A percentile compares a stretch with the other conserved stretches of the same genome.
Evolutionary conservation across 139 green algal species (phyloP).

Genomic region (Volvox africanus): DNA sequence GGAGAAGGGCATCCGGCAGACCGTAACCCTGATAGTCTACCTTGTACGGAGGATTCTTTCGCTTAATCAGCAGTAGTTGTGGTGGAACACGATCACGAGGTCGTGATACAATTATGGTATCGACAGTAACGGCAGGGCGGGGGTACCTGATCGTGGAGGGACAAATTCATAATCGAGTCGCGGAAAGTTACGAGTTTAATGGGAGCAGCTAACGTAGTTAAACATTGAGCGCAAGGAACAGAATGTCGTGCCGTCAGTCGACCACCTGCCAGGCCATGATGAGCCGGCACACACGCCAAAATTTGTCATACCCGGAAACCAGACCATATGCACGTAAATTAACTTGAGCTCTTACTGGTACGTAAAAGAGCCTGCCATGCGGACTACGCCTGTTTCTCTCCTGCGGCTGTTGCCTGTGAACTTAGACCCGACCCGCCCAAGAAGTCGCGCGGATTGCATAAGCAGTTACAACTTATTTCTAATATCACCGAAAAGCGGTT

Average conservation of each 20-base stretch:
- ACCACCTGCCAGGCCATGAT: too few species aligned
- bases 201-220: too few species aligned
- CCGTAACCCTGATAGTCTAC: constrained; percentile 32
- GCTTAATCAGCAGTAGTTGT: constrained; percentile 79
- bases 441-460: neutral
- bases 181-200: too few species aligned
- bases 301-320: too few species aligned
- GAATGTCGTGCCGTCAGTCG: too few species aligned
- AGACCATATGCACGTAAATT: too few species aligned
- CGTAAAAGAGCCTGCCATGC: constrained; percentile 44
- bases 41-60: constrained; percentile 79
- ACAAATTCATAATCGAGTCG: too few species aligned
- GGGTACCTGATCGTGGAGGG: constrained; percentile 61
- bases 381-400: neutral
- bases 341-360: constrained; percentile 46
- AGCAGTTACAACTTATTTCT: neutral
- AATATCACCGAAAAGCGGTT: too few species aligned
- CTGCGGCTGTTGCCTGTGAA: neutral
- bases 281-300: too few species aligned
- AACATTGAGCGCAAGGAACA: too few species aligned
- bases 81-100: constrained; percentile 29
- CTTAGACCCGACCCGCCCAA: neutral
- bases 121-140: constrained; percentile 77
- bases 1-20: too few species aligned
- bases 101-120: constrained; percentile 71